Percentiles rank a stretch among this genome's conserved stretches.
These are phyloP conservation scores for Chalaropsis ovoidea DNA, from an alignment of 2,329 filamentous ascomycete species.

Conservation along the genomic window DNA sequence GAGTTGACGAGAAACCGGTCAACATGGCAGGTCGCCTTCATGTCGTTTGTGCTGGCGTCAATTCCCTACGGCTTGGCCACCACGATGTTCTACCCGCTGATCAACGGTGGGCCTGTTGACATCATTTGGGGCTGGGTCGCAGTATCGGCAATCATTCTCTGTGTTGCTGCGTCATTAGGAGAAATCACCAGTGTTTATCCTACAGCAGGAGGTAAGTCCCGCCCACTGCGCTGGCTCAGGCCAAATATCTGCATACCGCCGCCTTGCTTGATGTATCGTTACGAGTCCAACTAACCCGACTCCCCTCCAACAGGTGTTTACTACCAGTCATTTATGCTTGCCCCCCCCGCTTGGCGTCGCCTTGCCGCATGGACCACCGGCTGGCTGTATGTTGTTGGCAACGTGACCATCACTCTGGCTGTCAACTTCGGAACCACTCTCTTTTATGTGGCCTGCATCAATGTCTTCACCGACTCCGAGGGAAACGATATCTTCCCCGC, in stretches of 20 bases:
- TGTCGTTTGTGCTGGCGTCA: constrained; percentile 65
- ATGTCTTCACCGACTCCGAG: constrained; percentile 42
- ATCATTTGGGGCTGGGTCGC: constrained; percentile 64
- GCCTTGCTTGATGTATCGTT: constrained; percentile 13
- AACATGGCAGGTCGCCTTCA: constrained; percentile 60
- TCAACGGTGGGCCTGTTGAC: constrained; percentile 55
- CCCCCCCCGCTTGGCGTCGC: constrained; percentile 49
- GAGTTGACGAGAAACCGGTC: constrained; percentile 56
- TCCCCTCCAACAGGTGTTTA: constrained; percentile 46
- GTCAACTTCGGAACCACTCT: constrained; percentile 72
- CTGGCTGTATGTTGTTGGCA: constrained; percentile 68
- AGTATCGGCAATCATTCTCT: constrained; percentile 60
- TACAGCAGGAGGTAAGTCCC: constrained; percentile 52
- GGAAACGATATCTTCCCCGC: constrained; percentile 39
- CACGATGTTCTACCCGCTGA: constrained; percentile 56
- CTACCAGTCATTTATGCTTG: constrained; percentile 68
- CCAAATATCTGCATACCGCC: not conserved
- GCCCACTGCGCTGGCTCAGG: not conserved
- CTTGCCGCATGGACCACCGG: constrained; percentile 61
- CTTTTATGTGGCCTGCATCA: constrained; percentile 46
- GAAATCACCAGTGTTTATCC: constrained; percentile 69
- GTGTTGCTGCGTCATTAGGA: constrained; percentile 58
- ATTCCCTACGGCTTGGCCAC: constrained; percentile 66
- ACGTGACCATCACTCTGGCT: constrained; percentile 73
- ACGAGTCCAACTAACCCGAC: constrained; percentile 18